Base-by-base conservation (phyloP, 1,284 basidiomycete genomes). In the Irpex sp. region DNA sequence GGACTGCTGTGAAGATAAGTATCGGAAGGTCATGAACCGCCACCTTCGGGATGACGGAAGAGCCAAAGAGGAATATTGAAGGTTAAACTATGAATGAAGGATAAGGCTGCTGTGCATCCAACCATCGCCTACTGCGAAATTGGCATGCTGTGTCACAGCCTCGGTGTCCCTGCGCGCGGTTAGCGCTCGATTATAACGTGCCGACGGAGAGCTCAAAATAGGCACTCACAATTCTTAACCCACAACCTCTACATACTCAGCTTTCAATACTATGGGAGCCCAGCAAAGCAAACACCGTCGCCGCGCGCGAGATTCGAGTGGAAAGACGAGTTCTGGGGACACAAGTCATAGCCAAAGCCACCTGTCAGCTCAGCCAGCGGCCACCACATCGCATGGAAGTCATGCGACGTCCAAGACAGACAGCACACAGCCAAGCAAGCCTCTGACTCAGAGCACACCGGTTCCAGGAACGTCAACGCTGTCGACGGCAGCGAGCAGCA, bases 101-200 rank as follows among this genome's bases (percentile, higher is more conserved):
- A 17, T 17, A 19, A 21, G 17, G 49, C 49, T 51, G 49, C 17
- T 51, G 11, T 8, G 40, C 26, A 26, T 26, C 11, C 19, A 21
- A n/a, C 11, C 49, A 19, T 51, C 49, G 49, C 49, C 19, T 51
- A 21, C 49, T 51, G 13, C 49, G 49, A 51, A 6, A n/a, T 51
- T 51, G 49, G 49, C 49, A 51, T 51, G 49, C 49, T 51, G 49
- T 51, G 49, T 51, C 49, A 51, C 49, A 51, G 49, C 49, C 49
- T 17, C 49, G 3, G 17, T 19, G 49, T 51, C 19, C 17, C 17
- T 21, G 17, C 17, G 49, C 40, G 40, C 40, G 40, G 8, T 44
- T 51, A 51, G 49, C 49, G 49, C 49, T 9, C 49, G 49, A 51
- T 17, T 51, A 19, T n/a, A 51, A 51, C 49, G 49, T 51, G 49